phyloP scores from a whole-genome alignment of 2,329 filamentous ascomycete genomes.

The Colletotrichum tropicale region DNA sequence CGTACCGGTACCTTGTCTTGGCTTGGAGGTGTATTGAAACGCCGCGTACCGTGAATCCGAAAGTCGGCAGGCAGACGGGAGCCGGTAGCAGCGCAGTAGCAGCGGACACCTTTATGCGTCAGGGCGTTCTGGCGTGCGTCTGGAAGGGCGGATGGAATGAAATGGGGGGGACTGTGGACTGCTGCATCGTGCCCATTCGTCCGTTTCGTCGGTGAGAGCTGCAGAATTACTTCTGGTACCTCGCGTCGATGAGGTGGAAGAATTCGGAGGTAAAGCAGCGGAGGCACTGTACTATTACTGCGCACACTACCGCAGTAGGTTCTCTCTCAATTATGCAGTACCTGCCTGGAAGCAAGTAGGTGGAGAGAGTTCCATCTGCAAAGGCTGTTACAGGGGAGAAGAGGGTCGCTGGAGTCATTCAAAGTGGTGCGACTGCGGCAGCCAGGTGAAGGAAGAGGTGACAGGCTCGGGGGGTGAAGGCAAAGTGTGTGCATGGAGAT shows the following conservation, averaged over 20 bases:
- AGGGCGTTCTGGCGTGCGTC: slow-evolving; percentile 16
- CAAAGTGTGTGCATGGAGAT: background rate
- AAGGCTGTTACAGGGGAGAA: slow-evolving; percentile 6
- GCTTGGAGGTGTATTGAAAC: background rate
- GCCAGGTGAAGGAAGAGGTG: background rate
- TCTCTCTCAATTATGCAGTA: background rate
- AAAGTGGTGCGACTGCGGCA: background rate
- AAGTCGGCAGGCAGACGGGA: background rate
- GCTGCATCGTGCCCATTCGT: background rate
- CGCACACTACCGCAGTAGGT: background rate
- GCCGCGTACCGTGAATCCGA: background rate
- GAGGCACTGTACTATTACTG: background rate
- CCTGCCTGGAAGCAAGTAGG: background rate
- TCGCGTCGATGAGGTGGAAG: background rate
- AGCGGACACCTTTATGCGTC: slow-evolving; percentile 1
- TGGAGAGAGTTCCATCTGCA: slow-evolving; percentile 6
- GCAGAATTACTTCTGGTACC: background rate
- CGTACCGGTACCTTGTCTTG: background rate
- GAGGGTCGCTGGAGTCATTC: slow-evolving; percentile 5
- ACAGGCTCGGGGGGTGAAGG: background rate
- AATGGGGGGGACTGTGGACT: background rate
- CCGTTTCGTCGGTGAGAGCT: background rate
- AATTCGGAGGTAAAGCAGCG: background rate
- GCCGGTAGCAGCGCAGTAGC: background rate
- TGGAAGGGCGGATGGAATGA: slow-evolving; percentile 17